phyloP scores from a whole-genome alignment of 2,329 filamentous ascomycete genomes.

The Pestalotiopsis sp. region DNA sequence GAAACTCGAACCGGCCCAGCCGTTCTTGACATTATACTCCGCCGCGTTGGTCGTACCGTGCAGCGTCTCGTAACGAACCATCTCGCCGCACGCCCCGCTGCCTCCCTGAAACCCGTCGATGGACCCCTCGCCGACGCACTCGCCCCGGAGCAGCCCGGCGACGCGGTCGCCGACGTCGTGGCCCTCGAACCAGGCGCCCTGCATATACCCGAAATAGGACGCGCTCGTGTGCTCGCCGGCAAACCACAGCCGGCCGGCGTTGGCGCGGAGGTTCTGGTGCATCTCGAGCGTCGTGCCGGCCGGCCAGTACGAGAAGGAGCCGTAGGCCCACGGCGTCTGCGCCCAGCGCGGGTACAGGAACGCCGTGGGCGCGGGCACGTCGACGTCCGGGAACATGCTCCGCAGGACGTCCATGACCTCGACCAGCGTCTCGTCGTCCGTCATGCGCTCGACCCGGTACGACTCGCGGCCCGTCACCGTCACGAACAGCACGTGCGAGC shows the following conservation, averaged over 20 bases:
- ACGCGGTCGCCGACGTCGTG: constrained; percentile 49
- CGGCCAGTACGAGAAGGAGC: constrained; percentile 72
- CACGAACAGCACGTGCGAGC: constrained; percentile 67
- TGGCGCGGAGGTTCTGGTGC: constrained; percentile 71
- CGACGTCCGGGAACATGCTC: constrained; percentile 61
- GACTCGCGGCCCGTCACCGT: constrained; percentile 62
- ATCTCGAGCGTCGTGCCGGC: constrained; percentile 63
- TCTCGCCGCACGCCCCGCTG: constrained; percentile 25
- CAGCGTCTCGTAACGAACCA: constrained; percentile 32
- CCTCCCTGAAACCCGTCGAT: constrained; percentile 27
- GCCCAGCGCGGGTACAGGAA: constrained; percentile 66
- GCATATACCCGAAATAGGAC: constrained; percentile 68
- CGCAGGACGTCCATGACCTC: constrained; percentile 61
- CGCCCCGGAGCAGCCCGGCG: constrained; percentile 20
- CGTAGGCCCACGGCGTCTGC: constrained; percentile 46
- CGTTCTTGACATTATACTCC: constrained; percentile 37
- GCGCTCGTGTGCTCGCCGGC: constrained; percentile 67
- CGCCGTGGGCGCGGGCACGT: constrained; percentile 60
- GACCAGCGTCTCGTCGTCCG: constrained; percentile 57
- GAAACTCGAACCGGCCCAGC: constrained; percentile 41
- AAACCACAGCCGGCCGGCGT: constrained; percentile 63
- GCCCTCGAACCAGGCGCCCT: constrained; percentile 64
- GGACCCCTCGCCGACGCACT: constrained; percentile 22
- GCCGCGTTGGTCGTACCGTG: constrained; percentile 37
- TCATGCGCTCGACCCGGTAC: constrained; percentile 61